These are phyloP conservation scores for Septoria linicola DNA, from an alignment of 2,329 filamentous ascomycete species.

Conservation along the genomic window DNA sequence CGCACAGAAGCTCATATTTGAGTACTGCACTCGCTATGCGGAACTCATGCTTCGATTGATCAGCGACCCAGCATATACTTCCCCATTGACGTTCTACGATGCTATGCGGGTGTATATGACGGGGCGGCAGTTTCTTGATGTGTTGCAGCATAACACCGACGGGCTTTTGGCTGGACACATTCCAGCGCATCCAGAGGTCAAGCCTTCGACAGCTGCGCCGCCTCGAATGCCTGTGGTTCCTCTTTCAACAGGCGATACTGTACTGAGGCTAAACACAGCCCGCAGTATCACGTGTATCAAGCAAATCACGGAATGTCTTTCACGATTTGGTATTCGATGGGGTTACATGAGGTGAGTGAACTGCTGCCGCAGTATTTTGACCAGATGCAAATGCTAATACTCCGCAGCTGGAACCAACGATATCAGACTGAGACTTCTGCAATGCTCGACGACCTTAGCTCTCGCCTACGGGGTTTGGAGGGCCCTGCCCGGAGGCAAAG, in stretches of 20 bases:
- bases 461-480: conserved; percentile 39
- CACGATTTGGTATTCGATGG: conserved; percentile 49
- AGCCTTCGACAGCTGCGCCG: conserved; percentile 39
- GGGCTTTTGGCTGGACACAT: conserved; percentile 41
- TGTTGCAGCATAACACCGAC: conserved; percentile 56
- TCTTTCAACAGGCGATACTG: conserved; percentile 32
- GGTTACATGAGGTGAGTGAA: conserved; percentile 45
- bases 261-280: conserved; percentile 37
- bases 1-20: conserved; percentile 53
- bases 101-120: conserved; percentile 78
- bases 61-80: conserved; percentile 57
- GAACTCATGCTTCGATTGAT: conserved; percentile 69
- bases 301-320: conserved; percentile 48
- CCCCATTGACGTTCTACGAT: conserved; percentile 83
- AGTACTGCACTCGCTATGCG: conserved; percentile 49
- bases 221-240: conserved; percentile 37
- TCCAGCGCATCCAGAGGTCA: conserved; percentile 43
- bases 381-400: conserved; percentile 6
- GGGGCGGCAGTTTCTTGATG: conserved; percentile 57
- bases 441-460: conserved; percentile 44
- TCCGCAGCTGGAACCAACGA: conserved; percentile 47
- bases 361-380: neutral
- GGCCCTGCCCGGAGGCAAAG: conserved; percentile 28
- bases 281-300: conserved; percentile 50
- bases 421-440: conserved; percentile 48